A percentile compares a stretch with the other conserved stretches of the same genome.
These are phyloP conservation scores for Castanea sativa DNA, from an alignment of 306 rosid genomes.

Conservation along the genomic window DNA sequence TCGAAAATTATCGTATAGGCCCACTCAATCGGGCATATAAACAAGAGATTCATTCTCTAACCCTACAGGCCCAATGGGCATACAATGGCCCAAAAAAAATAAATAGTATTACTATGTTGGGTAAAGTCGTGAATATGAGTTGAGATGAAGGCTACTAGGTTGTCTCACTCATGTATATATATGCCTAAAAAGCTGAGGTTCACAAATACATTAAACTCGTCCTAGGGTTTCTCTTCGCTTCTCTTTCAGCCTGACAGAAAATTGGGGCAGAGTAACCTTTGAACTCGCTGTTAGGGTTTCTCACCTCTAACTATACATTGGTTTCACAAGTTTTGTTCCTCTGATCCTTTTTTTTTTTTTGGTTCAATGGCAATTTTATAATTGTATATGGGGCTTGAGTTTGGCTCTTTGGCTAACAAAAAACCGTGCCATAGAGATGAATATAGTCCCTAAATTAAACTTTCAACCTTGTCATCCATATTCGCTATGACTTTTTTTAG, in stretches of 20 bases:
- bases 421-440: conserved; percentile 71
- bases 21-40: no score
- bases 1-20: no score
- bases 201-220: no score
- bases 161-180: neutral
- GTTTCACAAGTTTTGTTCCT: neutral
- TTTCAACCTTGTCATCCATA: conserved; percentile 30
- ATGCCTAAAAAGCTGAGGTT: neutral
- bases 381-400: conserved; percentile 66
- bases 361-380: neutral
- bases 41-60: no score
- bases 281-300: neutral
- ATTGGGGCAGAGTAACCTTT: neutral
- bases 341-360: neutral
- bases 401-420: conserved; percentile 73
- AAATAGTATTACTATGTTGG: neutral
- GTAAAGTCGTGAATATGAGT: neutral
- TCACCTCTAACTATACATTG: neutral
- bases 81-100: neutral
- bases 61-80: neutral
- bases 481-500: conserved; percentile 6
- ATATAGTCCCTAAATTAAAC: conserved; percentile 71
- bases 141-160: neutral
- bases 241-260: no score
- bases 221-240: conserved; percentile 8